Base-by-base conservation (phyloP, 805 yeast species). In the Torulaspora indica region DNA sequence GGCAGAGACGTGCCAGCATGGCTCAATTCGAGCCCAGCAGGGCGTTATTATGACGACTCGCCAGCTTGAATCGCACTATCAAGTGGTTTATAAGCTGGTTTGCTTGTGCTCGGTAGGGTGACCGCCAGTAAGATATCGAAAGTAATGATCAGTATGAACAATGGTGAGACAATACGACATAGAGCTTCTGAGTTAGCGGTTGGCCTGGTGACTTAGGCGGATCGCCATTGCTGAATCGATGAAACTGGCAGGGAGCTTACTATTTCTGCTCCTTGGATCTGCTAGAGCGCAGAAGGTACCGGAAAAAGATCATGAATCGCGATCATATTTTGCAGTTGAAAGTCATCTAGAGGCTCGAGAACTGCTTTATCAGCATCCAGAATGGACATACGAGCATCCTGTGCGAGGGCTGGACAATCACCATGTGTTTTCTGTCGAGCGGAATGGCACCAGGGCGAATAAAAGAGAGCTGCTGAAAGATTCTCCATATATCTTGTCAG, bases 271-370 rank as follows among this genome's bases (percentile, higher is more conserved):
- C 20, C 30, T 27, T 5, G 30, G 18, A 15, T 10, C 22, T n/a
- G 47, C 34, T 8, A 28, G 15, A 15, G 33, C 55, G 14, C 47
- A 49, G 22, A 8, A 40, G 18, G 62, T 71, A 7, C 73, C 75
- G 12, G 28, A 37, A n/a, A 70, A 78, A 52, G 79, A 84, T 60
- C 82, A 76, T 60, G 66, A 54, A 3, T 49, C 50, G 14, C 70
- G 72, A 35, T 74, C 76, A 47, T 85, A 85, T 64, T 82, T 83
- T 53, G 76, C 85, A 6, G 71, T 85, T 13, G 87, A 84, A 51
- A 52, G 81, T 9, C 61, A 67, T 1, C 48, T 62, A 17, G 60
- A 70, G 8, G 54, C 71, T 8, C 40, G 47, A 0, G 57, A 67
- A n/a, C 71, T 82, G 40, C 55, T 64, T 9, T 28, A 53, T 0